Conservation (phyloP, 768 basidiomycete genomes). For the Infundibulicybe gibba region DNA sequence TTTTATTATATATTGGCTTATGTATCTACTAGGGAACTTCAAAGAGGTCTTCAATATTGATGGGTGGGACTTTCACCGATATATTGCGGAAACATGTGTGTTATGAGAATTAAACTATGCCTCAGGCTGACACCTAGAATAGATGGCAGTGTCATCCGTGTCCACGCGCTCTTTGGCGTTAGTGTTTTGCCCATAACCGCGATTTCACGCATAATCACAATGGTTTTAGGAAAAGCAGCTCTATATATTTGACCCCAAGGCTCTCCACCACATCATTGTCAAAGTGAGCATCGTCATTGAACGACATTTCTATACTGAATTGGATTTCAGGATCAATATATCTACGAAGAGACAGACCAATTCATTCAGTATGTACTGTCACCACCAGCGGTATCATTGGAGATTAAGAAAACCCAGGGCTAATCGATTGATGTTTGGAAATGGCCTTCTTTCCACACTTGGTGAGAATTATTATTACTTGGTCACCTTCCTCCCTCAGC, state of each 20-base stretch:
- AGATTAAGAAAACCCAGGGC: neutral
- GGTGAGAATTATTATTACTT: slow-evolving; percentile 13
- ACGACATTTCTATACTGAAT: neutral
- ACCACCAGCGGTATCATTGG: too few species aligned
- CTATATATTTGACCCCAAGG: slow-evolving; percentile 40
- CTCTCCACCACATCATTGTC: slow-evolving; percentile 40
- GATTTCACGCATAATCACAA: neutral
- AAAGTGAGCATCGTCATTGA: slow-evolving; percentile 24
- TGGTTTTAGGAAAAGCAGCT: slow-evolving; percentile 24
- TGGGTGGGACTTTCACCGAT: slow-evolving; percentile 34
- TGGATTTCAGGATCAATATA: slow-evolving; percentile 23
- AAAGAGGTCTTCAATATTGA: slow-evolving; percentile 24
- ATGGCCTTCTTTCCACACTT: slow-evolving; percentile 20
- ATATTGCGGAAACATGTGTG: slow-evolving; percentile 27
- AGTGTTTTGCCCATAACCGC: slow-evolving; percentile 1
- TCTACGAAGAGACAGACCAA: slow-evolving; percentile 21
- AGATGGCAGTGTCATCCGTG: slow-evolving; percentile 28
- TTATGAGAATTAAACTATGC: slow-evolving; percentile 3
- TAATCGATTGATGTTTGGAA: slow-evolving; percentile 20
- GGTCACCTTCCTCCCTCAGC: neutral
- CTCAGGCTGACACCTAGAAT: neutral
- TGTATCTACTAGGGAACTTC: neutral
- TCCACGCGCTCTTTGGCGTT: slow-evolving; percentile 34
- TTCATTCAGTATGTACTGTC: slow-evolving; percentile 18
- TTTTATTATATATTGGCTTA: neutral